Percentiles rank a stretch among this genome's conserved stretches.
phyloP scores from a whole-genome alignment of 495 filamentous ascomycete species.

The Lepidopterella palustris region DNA sequence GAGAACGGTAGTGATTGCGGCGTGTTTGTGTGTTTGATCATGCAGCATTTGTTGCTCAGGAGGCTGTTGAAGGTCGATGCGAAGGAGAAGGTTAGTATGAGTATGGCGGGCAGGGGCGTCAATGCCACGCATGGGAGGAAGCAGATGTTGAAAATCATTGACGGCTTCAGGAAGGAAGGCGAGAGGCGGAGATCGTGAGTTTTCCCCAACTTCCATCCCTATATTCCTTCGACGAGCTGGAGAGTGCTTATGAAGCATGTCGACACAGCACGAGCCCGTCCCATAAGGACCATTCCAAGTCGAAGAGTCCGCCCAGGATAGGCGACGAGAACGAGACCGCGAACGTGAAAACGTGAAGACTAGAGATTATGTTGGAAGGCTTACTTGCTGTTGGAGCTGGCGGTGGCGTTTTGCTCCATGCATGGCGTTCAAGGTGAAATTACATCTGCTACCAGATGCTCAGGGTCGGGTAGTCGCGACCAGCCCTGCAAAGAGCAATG shows the following conservation, averaged over 20 bases:
- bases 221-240: not conserved
- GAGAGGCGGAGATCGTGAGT: slow-evolving; percentile 71
- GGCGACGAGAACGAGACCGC: slow-evolving; percentile 33
- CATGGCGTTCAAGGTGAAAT: no score
- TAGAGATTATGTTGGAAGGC: not conserved
- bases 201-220: slow-evolving; percentile 1
- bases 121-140: slow-evolving; percentile 71
- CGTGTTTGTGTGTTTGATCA: slow-evolving; percentile 89
- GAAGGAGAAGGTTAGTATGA: slow-evolving; percentile 85
- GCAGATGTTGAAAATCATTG: slow-evolving; percentile 83
- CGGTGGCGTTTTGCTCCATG: not conserved
- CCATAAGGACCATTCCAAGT: slow-evolving; percentile 10
- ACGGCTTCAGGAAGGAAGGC: slow-evolving; percentile 73
- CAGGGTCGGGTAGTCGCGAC: no score
- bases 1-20: slow-evolving; percentile 91
- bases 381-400: not conserved
- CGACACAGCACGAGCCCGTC: slow-evolving; percentile 32
- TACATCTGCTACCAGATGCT: no score
- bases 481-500: no score
- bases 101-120: slow-evolving; percentile 69
- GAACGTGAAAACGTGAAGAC: not conserved
- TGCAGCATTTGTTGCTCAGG: slow-evolving; percentile 81
- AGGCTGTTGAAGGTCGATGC: slow-evolving; percentile 69
- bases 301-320: slow-evolving; percentile 35
- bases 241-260: not conserved